phyloP scores from a whole-genome alignment of 2,329 filamentous ascomycete species.

The Exophiala spinifera region DNA sequence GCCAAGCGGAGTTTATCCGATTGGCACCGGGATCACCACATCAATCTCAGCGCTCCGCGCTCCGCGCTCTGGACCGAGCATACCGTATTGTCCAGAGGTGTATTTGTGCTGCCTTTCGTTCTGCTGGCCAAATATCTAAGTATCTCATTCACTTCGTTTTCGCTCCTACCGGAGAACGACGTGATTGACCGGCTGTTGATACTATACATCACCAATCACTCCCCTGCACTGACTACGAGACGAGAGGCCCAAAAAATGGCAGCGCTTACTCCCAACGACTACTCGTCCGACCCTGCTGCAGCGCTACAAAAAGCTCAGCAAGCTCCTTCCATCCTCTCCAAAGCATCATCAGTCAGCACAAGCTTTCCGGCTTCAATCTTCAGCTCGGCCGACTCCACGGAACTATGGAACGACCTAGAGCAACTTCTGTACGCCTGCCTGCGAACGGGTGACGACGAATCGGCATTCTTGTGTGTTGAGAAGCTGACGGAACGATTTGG shows the following conservation, averaged over 20 bases:
- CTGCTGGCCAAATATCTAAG: too few relatives aligned
- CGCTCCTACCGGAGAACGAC: too few relatives aligned
- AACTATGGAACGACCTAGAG: conserved; percentile 82
- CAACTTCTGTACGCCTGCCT: conserved; percentile 82
- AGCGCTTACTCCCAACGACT: conserved; percentile 4
- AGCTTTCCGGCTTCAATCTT: conserved; percentile 53
- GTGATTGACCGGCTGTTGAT: too few relatives aligned
- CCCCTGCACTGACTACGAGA: background rate
- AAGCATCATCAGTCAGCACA: conserved; percentile 47
- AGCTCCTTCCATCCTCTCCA: conserved; percentile 44
- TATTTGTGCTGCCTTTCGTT: too few relatives aligned
- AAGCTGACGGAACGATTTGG: conserved; percentile 79
- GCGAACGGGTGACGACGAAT: conserved; percentile 75
- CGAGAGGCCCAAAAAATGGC: conserved; percentile 12
- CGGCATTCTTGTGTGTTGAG: conserved; percentile 72
- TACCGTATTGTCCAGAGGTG: too few relatives aligned
- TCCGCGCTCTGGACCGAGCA: too few relatives aligned
- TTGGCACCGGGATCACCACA: too few relatives aligned
- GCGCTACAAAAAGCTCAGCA: conserved; percentile 43
- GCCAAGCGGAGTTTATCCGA: background rate
- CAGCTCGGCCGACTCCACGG: conserved; percentile 63
- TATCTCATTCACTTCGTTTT: too few relatives aligned
- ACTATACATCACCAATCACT: background rate
- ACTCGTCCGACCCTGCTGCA: conserved; percentile 45
- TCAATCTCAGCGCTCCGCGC: too few relatives aligned